These are phyloP conservation scores for Tritrichomonas musculus DNA, from an alignment of 208 protist species.

Conservation along the genomic window DNA sequence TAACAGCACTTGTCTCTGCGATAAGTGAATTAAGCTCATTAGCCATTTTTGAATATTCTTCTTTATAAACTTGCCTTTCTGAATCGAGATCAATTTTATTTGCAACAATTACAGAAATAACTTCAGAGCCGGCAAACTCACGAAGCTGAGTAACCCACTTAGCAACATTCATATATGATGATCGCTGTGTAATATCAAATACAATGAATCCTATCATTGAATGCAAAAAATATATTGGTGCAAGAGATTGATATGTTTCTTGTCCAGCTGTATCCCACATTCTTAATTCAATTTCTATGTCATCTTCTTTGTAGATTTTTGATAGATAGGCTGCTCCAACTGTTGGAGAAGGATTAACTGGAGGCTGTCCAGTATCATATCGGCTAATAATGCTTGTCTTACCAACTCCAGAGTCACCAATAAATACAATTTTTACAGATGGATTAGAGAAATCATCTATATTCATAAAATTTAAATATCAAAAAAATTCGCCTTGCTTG, in stretches of 20 bases:
- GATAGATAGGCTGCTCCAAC: constrained; percentile 18
- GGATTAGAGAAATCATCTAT: too few relatives aligned
- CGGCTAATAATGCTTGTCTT: not conserved
- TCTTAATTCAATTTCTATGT: not conserved
- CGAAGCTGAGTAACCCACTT: not conserved
- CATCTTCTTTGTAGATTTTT: not conserved
- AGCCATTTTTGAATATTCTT: too few relatives aligned
- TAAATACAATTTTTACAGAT: not conserved
- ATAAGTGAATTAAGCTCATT: too few relatives aligned
- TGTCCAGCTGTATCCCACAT: too few relatives aligned
- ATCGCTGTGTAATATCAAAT: not conserved
- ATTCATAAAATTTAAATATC: too few relatives aligned
- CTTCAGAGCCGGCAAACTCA: not conserved
- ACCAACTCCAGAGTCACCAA: not conserved
- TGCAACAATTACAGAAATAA: not conserved
- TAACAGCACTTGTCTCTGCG: too few relatives aligned
- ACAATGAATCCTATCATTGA: constrained; percentile 1
- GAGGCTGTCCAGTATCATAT: not conserved
- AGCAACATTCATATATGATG: not conserved
- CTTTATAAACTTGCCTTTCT: too few relatives aligned
- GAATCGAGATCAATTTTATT: not conserved
- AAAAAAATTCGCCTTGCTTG: too few relatives aligned
- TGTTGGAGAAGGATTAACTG: not conserved
- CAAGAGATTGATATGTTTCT: not conserved
- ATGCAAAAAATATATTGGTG: not conserved